Base-by-base conservation (phyloP, 2,329 filamentous ascomycete species). In the Ophiostoma ulmi region DNA sequence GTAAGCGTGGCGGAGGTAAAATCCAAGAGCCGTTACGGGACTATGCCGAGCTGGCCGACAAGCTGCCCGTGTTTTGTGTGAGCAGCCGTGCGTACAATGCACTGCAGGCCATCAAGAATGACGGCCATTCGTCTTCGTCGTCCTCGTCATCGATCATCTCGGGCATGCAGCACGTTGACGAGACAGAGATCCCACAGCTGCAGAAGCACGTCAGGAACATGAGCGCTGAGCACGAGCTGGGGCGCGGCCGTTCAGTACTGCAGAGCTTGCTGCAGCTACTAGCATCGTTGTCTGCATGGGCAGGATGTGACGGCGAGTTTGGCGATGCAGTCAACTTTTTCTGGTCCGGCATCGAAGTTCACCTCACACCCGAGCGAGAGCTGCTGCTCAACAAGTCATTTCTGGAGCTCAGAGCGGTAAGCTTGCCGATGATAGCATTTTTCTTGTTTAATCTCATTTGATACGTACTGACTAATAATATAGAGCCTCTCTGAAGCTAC, bases 1-100 rank as follows among this genome's bases (percentile, higher is more conserved):
- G 52, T 10, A 58, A 58, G 52, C 52, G n/a, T 11, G 44, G 14
- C 14, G 11, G 52, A 58, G n/a, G 8, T 10, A 58, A 58, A 22
- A 58, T 26, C 2, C 22, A n/a, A 31, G 52, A 58, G 22, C 52
- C 52, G 52, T 13, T 26, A 7, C 52, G 52, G 52, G 22, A 58
- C n/a, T 58, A 58, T 58, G 11, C n/a, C 52, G 52, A 58, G 52
- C 52, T 58, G 52, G 52, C 22, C 3, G 31, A 14, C n/a, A 26
- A 58, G n/a, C 52, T 58, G 52, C 52, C 52, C 8, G 52, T 58
- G n/a, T 58, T 58, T 58, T 58, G 52, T 26, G 52, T 58, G 13
- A 58, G 52, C 22, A 58, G 52, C n/a, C 52, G 52, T 26, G 52
- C 52, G 11, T 58, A 58, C n/a, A n/a, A 58, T 11, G 5, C 8